Conservation (phyloP, 2,329 filamentous ascomycete species). For the Septoria petroselini region DNA sequence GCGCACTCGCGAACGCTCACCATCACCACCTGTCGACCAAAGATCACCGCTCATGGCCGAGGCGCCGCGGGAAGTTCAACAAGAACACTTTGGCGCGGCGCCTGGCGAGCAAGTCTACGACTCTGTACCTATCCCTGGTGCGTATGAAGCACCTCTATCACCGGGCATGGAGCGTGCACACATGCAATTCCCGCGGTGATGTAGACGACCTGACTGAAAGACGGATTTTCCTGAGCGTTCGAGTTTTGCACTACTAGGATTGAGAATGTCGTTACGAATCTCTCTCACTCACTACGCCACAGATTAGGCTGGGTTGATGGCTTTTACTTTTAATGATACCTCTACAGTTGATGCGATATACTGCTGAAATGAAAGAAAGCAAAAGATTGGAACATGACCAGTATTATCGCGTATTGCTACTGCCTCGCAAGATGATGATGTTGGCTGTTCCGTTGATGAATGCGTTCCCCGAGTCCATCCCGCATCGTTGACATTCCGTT, state of each 20-base stretch:
- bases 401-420: background rate
- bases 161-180: conserved; percentile 23
- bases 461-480: no score
- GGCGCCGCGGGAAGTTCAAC: conserved; percentile 47
- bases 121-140: conserved; percentile 81
- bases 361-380: conserved; percentile 13
- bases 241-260: background rate
- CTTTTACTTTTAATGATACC: conserved; percentile 23
- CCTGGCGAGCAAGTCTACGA: conserved; percentile 82
- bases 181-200: conserved; percentile 19
- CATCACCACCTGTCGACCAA: conserved; percentile 37
- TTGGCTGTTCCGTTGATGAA: no score
- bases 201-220: no score
- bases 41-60: conserved; percentile 40
- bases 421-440: background rate
- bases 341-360: conserved; percentile 18
- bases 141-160: conserved; percentile 54
- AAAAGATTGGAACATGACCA: conserved; percentile 18
- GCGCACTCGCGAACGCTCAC: conserved; percentile 25
- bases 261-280: conserved; percentile 11
- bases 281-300: conserved; percentile 5
- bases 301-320: conserved; percentile 2
- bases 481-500: no score
- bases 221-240: conserved; percentile 5
- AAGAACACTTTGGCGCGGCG: conserved; percentile 66